Conservation (phyloP, 768 basidiomycete genomes). For the Botryobasidium botryosum region DNA sequence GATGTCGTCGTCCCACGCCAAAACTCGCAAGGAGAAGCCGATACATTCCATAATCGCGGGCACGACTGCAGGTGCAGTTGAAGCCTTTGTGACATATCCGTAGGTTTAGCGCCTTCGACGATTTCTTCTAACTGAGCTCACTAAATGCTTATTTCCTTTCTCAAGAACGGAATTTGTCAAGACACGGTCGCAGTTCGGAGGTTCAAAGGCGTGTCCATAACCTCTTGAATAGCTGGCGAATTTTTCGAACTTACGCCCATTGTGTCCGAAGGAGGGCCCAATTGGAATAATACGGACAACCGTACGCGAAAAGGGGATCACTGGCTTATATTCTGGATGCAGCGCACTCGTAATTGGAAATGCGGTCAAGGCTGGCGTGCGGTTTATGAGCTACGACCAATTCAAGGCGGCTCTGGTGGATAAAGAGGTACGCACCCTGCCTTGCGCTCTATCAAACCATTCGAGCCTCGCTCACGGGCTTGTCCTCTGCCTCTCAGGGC, state of each 20-base stretch:
- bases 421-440: conserved; percentile 43
- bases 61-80: conserved; percentile 79
- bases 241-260: neutral
- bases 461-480: conserved; percentile 4
- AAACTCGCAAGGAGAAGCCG: conserved; percentile 55
- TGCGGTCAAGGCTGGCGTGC: conserved; percentile 83
- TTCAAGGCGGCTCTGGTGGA: conserved; percentile 78
- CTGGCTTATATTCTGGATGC: conserved; percentile 87
- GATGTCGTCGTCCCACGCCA: conserved; percentile 1
- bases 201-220: conserved; percentile 31
- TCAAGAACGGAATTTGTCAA: conserved; percentile 78
- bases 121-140: conserved; percentile 1
- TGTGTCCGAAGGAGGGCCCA: conserved; percentile 33
- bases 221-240: neutral
- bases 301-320: conserved; percentile 51
- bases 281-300: conserved; percentile 62
- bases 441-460: neutral
- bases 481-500: conserved; percentile 46
- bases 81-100: conserved; percentile 30
- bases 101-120: neutral
- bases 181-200: conserved; percentile 83
- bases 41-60: conserved; percentile 80
- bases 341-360: conserved; percentile 83
- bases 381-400: conserved; percentile 88
- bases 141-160: conserved; percentile 22